These are phyloP conservation scores for Hypoxylon sp. DNA, from an alignment of 2,329 filamentous ascomycete species.

Conservation along the genomic window DNA sequence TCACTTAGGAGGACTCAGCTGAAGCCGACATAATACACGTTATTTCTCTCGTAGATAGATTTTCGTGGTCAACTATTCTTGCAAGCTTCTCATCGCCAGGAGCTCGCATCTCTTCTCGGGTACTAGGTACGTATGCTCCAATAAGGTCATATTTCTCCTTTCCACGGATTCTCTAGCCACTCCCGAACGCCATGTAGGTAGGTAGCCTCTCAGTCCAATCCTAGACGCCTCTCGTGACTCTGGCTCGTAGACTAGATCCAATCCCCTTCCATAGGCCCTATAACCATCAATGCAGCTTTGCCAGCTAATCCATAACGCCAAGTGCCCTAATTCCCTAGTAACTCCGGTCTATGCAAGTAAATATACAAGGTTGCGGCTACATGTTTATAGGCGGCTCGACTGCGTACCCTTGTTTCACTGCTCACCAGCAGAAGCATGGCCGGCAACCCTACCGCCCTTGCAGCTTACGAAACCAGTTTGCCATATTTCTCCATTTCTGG, in stretches of 20 bases:
- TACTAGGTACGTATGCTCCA: background rate
- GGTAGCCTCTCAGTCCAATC: conserved; percentile 7
- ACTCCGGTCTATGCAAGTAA: conserved; percentile 36
- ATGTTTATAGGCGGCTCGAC: background rate
- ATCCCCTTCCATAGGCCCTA: conserved; percentile 5
- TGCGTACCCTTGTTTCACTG: background rate
- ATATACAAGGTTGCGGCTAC: conserved; percentile 22
- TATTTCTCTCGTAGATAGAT: conserved; percentile 17
- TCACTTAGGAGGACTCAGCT: background rate
- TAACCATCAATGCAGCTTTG: conserved; percentile 27
- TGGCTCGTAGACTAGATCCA: conserved; percentile 22
- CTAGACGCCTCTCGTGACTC: conserved; percentile 9
- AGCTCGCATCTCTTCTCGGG: background rate
- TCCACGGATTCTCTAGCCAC: conserved; percentile 1
- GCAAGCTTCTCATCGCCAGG: no score
- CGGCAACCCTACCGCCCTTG: conserved; percentile 50
- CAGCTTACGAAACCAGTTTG: conserved; percentile 52
- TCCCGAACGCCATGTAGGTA: conserved; percentile 17
- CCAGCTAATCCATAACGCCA: conserved; percentile 20
- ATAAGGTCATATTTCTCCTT: conserved; percentile 3
- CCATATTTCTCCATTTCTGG: conserved; percentile 50
- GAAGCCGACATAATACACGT: conserved; percentile 9
- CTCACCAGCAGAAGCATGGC: conserved; percentile 11
- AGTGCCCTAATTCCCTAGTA: conserved; percentile 5
- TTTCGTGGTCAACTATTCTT: background rate